Conservation (phyloP, 768 basidiomycete species). For the Agaricus sinodeliciosus region DNA sequence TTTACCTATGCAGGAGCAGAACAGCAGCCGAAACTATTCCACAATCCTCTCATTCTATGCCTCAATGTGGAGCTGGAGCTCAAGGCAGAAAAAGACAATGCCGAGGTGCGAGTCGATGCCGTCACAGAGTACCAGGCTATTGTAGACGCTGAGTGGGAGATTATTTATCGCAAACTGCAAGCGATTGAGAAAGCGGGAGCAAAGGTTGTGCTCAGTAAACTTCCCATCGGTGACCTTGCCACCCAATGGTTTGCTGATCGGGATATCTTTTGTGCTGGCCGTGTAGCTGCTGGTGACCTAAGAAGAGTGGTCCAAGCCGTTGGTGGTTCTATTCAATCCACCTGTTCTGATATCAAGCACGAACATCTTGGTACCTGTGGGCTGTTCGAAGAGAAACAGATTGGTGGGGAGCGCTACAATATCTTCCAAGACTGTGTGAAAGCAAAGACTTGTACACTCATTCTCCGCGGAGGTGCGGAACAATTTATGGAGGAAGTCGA, state of each 20-base stretch:
- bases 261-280: conserved; percentile 97
- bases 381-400: conserved; percentile 87
- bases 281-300: conserved; percentile 85
- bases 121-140: conserved; percentile 99
- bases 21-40: conserved; percentile 94
- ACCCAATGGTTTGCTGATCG: conserved; percentile 99
- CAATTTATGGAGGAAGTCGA: conserved; percentile 99
- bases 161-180: conserved; percentile 95
- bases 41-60: conserved; percentile 83
- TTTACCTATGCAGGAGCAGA: conserved; percentile 99
- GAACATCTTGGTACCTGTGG: conserved; percentile 96
- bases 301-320: conserved; percentile 94
- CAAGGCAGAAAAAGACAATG: conserved; percentile 99
- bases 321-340: conserved; percentile 92
- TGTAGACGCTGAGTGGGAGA: conserved; percentile 99
- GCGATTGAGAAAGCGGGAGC: conserved; percentile 96
- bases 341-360: conserved; percentile 84
- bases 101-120: conserved; percentile 93
- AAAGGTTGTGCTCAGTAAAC: conserved; percentile 94
- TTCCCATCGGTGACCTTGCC: conserved; percentile 96
- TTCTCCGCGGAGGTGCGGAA: conserved; percentile 94
- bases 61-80: conserved; percentile 97
- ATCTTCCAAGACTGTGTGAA: conserved; percentile 89
- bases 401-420: conserved; percentile 96
- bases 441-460: conserved; percentile 91